A percentile compares a stretch with the other conserved stretches of the same genome.
Evolutionary conservation across 2,329 filamentous ascomycete genomes (phyloP).

Genomic region (Albifimbria verrucaria): DNA sequence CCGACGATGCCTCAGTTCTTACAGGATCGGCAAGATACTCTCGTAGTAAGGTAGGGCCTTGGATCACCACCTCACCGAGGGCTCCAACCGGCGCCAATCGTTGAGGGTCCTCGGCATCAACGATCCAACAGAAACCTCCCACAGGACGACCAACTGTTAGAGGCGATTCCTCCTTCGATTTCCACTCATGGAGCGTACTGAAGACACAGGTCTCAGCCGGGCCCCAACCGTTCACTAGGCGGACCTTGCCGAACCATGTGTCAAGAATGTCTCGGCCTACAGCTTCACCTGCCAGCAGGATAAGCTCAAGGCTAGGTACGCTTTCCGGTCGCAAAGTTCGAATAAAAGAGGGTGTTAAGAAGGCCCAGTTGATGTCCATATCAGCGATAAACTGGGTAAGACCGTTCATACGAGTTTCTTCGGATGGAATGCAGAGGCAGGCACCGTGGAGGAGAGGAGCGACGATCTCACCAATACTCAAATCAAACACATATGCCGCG

Average conservation of each 20-base stretch:
- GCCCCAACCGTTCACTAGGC: constrained; percentile 10
- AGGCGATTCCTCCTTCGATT: neutral
- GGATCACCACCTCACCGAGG: constrained; percentile 11
- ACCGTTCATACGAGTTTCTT: constrained; percentile 3
- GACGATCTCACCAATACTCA: constrained; percentile 6
- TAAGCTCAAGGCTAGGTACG: constrained; percentile 7
- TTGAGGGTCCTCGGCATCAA: constrained; percentile 3
- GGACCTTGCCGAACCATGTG: constrained; percentile 5
- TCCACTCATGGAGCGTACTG: constrained; percentile 5
- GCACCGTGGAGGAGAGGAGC: constrained; percentile 6
- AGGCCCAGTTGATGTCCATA: constrained; percentile 2
- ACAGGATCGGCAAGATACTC: constrained; percentile 6
- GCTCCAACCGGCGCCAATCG: constrained; percentile 6
- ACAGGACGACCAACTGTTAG: constrained; percentile 3
- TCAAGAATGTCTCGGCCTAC: constrained; percentile 3
- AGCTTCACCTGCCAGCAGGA: constrained; percentile 10
- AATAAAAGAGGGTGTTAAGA: constrained; percentile 8
- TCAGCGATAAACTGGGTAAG: constrained; percentile 5
- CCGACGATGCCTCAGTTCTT: constrained; percentile 14
- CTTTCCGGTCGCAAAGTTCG: constrained; percentile 4
- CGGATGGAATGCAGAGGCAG: constrained; percentile 10
- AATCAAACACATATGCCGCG: constrained; percentile 11
- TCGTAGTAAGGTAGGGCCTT: constrained; percentile 9
- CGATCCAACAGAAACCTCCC: constrained; percentile 6
- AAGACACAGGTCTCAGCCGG: constrained; percentile 5